Conservation (phyloP, 2,329 filamentous ascomycete genomes). For the Emmonsiellopsis sp. region DNA sequence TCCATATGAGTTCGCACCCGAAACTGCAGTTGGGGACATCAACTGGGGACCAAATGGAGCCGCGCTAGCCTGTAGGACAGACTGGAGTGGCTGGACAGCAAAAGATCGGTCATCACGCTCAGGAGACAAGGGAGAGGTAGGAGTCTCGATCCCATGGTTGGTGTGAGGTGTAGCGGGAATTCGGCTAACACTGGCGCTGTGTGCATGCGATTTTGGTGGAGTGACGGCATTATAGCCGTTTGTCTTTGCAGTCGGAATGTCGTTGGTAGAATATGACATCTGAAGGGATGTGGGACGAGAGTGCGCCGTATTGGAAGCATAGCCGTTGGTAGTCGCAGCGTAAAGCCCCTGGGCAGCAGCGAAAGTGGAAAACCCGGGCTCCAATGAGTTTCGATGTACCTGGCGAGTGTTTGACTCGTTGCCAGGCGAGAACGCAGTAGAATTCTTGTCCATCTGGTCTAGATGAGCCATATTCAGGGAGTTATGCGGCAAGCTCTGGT, state of each 20-base stretch:
- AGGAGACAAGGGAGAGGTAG: constrained; percentile 16
- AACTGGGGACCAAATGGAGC: constrained; percentile 64
- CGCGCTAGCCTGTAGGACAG: constrained; percentile 69
- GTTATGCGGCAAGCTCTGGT: constrained; percentile 51
- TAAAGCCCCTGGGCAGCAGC: constrained; percentile 10
- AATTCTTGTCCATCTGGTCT: constrained; percentile 16
- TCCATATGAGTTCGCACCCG: constrained; percentile 29
- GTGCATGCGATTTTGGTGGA: constrained; percentile 51
- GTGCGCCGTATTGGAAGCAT: constrained; percentile 27
- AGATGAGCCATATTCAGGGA: constrained; percentile 34
- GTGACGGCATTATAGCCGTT: constrained; percentile 39
- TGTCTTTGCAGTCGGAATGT: constrained; percentile 76
- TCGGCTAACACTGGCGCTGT: constrained; percentile 66
- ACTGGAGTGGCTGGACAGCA: constrained; percentile 54
- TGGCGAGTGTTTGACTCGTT: constrained; percentile 21
- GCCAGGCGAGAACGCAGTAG: constrained; percentile 3
- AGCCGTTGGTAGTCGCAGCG: constrained; percentile 11
- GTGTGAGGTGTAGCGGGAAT: constrained; percentile 60
- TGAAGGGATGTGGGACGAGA: constrained; percentile 47
- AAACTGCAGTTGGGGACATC: constrained; percentile 26
- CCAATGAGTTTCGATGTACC: constrained; percentile 35
- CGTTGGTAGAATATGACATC: constrained; percentile 82
- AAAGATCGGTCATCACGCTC: constrained; percentile 38
- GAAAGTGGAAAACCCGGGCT: constrained; percentile 18
- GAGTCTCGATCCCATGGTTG: constrained; percentile 42